Conservation (phyloP, 176 grass and related monocot species). For the Oryza officinalis region DNA sequence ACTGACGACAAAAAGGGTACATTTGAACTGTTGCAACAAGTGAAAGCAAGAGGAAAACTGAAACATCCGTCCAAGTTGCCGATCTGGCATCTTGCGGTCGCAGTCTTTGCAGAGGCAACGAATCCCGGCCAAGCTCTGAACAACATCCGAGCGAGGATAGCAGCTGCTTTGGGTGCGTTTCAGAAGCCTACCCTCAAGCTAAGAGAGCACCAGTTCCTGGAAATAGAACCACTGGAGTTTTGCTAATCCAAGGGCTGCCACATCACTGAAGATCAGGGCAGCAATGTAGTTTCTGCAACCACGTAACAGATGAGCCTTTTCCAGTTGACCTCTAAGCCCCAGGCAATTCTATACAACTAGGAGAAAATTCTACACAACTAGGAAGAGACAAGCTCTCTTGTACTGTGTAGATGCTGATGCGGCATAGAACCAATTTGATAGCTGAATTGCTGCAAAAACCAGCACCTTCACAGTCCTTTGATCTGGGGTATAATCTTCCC, state of each 20-base stretch:
- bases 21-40: background rate
- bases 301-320: background rate
- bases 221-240: background rate
- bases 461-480: constrained; percentile 1
- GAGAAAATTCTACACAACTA: background rate
- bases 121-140: background rate
- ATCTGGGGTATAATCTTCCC: constrained; percentile 3
- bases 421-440: constrained; percentile 20
- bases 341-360: constrained; percentile 15
- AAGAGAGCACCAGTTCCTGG: background rate
- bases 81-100: background rate
- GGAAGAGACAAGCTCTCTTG: background rate
- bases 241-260: background rate
- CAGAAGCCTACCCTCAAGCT: background rate
- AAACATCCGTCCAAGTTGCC: background rate
- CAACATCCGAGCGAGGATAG: background rate
- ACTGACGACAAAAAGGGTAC: background rate
- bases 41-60: background rate
- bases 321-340: constrained; percentile 4
- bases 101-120: background rate
- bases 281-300: constrained; percentile 5
- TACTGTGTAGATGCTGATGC: background rate
- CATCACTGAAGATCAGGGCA: background rate
- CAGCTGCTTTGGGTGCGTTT: background rate
- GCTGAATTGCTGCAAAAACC: background rate